These are phyloP conservation scores for Aegilops sharonensis DNA, from an alignment of 176 grass and related monocot genomes.

Conservation along the genomic window DNA sequence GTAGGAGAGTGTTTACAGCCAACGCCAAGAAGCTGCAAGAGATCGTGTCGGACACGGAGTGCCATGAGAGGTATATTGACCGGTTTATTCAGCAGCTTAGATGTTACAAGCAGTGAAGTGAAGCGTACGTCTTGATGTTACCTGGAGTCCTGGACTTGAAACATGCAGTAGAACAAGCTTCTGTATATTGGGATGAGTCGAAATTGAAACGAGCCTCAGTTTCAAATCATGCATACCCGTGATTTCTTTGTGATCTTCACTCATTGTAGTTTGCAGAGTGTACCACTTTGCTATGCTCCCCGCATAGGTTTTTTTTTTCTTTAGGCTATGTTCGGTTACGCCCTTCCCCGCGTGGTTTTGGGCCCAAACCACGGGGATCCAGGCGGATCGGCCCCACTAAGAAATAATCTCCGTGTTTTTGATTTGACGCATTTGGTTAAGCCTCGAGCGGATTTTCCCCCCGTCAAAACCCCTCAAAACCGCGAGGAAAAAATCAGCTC, in stretches of 20 bases:
- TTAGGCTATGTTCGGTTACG: too few relatives aligned
- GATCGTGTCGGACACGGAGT: background rate
- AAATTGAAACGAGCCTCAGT: background rate
- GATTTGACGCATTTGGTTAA: too few relatives aligned
- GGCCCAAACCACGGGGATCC: too few relatives aligned
- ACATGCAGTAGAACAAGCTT: background rate
- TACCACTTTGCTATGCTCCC: too few relatives aligned
- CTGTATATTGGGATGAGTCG: background rate
- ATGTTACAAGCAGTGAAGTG: background rate
- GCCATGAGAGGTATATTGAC: conserved; percentile 16
- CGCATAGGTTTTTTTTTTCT: too few relatives aligned
- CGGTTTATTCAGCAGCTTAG: background rate
- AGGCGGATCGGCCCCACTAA: too few relatives aligned
- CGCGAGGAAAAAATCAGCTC: too few relatives aligned
- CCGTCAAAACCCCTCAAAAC: too few relatives aligned
- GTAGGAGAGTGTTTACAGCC: background rate
- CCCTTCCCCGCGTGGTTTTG: too few relatives aligned
- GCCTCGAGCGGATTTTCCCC: too few relatives aligned
- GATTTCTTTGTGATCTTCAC: background rate
- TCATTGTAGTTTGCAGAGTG: background rate
- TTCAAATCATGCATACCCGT: background rate
- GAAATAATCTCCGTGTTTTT: too few relatives aligned
- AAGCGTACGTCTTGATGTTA: background rate
- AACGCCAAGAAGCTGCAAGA: conserved; percentile 11
- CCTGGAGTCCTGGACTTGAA: background rate